These are phyloP conservation scores for Blastomyces emzantsi DNA, from an alignment of 2,329 filamentous ascomycete genomes.

Conservation along the genomic window DNA sequence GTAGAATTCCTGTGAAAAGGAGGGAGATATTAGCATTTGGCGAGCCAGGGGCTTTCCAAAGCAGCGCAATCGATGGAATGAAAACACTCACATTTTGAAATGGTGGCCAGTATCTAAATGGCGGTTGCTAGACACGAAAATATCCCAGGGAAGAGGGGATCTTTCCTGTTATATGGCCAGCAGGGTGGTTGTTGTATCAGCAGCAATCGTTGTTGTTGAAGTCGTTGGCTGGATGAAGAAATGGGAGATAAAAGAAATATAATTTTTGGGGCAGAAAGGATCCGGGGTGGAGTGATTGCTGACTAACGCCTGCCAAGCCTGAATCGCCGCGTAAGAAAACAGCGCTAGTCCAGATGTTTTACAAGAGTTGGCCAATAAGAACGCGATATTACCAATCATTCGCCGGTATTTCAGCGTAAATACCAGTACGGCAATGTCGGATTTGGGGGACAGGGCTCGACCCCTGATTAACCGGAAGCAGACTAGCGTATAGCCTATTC, in stretches of 20 bases:
- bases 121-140: background rate
- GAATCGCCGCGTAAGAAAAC: background rate
- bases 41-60: background rate
- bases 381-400: too few species aligned
- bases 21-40: conserved; percentile 5
- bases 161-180: background rate
- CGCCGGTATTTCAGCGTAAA: too few species aligned
- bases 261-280: background rate
- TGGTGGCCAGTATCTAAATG: conserved; percentile 7
- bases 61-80: background rate
- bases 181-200: background rate
- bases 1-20: conserved; percentile 40
- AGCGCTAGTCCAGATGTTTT: background rate
- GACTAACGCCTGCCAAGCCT: background rate
- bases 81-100: conserved; percentile 20
- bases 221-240: background rate
- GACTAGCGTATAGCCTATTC: background rate
- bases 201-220: background rate
- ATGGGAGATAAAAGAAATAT: background rate
- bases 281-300: background rate
- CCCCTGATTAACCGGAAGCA: background rate
- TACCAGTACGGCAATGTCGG: background rate
- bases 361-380: background rate
- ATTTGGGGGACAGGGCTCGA: background rate
- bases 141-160: background rate